phyloP scores from a whole-genome alignment of 352 stramenopile genomes.

The Phytophthora macrochlamydospora region DNA sequence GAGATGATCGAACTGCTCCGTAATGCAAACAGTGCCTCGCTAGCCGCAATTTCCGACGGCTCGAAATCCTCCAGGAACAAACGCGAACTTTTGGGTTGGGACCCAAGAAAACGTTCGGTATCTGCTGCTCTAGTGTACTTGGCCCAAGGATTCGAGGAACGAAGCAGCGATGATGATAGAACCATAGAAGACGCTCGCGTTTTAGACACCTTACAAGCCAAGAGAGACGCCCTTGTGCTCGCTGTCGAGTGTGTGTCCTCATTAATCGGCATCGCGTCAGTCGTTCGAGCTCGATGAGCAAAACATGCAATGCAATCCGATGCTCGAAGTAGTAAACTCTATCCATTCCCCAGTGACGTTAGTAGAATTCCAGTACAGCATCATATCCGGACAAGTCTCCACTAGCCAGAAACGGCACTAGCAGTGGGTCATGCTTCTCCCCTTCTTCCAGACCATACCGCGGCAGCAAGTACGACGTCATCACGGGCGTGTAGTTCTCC shows the following conservation, averaged over 20 bases:
- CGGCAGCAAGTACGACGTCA: constrained; percentile 82
- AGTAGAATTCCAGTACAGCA: constrained; percentile 56
- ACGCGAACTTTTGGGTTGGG: constrained; percentile 48
- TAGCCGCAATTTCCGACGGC: background rate
- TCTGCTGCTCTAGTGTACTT: constrained; percentile 31
- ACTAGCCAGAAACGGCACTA: constrained; percentile 93
- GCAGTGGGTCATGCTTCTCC: constrained; percentile 58
- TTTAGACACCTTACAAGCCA: constrained; percentile 47
- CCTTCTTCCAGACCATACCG: constrained; percentile 56
- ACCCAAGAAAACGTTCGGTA: constrained; percentile 17
- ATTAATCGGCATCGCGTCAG: constrained; percentile 42
- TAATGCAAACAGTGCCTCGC: constrained; percentile 31
- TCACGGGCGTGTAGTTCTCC: constrained; percentile 79
- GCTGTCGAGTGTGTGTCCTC: constrained; percentile 51
- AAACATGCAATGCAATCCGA: background rate
- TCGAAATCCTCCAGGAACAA: constrained; percentile 1
- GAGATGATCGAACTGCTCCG: constrained; percentile 32
- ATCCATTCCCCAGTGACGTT: constrained; percentile 27
- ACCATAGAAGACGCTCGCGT: constrained; percentile 37
- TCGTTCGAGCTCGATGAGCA: constrained; percentile 29
- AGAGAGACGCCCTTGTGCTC: constrained; percentile 47
- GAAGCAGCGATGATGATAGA: constrained; percentile 16
- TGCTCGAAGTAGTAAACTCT: constrained; percentile 1
- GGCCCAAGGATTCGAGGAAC: constrained; percentile 2
- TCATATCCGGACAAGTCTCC: constrained; percentile 95